phyloP scores from a whole-genome alignment of 495 filamentous ascomycete species.

The Xylaria grammica region DNA sequence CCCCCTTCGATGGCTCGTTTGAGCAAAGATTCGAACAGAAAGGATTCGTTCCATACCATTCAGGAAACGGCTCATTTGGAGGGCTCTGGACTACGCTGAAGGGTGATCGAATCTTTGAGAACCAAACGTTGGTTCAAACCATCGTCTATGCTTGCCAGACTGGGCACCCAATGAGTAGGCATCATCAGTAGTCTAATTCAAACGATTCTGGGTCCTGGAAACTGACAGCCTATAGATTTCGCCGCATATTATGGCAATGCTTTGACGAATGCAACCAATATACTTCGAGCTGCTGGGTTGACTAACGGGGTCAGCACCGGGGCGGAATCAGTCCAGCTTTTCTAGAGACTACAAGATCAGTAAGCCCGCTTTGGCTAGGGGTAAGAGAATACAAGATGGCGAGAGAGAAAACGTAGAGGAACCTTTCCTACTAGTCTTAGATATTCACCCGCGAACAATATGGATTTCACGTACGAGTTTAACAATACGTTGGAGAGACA shows the following conservation, averaged over 20 bases:
- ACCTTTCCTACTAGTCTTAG: too few relatives aligned
- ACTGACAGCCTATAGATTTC: constrained; percentile 13
- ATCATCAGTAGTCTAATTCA: too few relatives aligned
- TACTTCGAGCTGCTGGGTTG: background rate
- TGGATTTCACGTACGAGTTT: too few relatives aligned
- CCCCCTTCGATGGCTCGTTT: constrained; percentile 19
- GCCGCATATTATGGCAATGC: constrained; percentile 1
- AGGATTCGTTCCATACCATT: constrained; percentile 4
- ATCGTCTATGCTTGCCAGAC: constrained; percentile 18
- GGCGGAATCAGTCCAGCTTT: constrained; percentile 6
- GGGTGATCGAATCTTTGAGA: constrained; percentile 15
- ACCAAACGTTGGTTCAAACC: constrained; percentile 7
- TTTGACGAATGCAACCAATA: constrained; percentile 2
- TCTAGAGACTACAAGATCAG: background rate
- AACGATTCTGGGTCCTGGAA: background rate
- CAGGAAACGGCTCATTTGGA: constrained; percentile 16
- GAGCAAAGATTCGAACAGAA: constrained; percentile 17
- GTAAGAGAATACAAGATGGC: background rate
- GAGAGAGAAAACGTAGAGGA: too few relatives aligned
- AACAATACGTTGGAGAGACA: too few relatives aligned
- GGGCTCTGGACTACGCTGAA: constrained; percentile 17
- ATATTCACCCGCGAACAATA: too few relatives aligned
- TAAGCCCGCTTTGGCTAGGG: background rate
- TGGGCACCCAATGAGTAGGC: constrained; percentile 17
- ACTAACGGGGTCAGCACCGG: constrained; percentile 8